A percentile compares a stretch with the other conserved stretches of the same genome.
phyloP scores from a whole-genome alignment of 2,329 filamentous ascomycete genomes.

The Chaetomiaceae sp. region DNA sequence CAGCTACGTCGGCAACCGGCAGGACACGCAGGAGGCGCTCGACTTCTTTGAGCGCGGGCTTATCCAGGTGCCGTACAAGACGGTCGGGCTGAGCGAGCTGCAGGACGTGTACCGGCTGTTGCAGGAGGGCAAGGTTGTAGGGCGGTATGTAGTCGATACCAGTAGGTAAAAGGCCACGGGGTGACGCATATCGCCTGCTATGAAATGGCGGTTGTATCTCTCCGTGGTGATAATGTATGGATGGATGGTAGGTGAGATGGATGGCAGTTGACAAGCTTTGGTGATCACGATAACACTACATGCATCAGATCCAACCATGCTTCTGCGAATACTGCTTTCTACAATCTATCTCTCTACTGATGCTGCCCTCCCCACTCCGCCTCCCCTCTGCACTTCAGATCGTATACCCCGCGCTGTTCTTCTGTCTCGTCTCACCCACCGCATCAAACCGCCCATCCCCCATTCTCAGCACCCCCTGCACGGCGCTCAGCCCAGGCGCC shows the following conservation, averaged over 20 bases:
- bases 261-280: not conserved
- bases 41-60: slow-evolving; percentile 82
- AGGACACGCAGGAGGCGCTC: slow-evolving; percentile 80
- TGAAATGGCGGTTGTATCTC: too few relatives aligned
- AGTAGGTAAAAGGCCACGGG: slow-evolving; percentile 35
- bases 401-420: slow-evolving; percentile 61
- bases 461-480: slow-evolving; percentile 63
- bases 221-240: too few relatives aligned
- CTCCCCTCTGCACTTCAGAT: slow-evolving; percentile 29
- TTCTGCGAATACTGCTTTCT: not conserved
- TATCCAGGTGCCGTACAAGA: slow-evolving; percentile 84
- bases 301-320: not conserved
- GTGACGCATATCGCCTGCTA: too few relatives aligned
- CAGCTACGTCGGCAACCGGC: slow-evolving; percentile 87
- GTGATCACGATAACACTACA: not conserved
- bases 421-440: slow-evolving; percentile 74
- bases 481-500: slow-evolving; percentile 58
- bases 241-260: not conserved
- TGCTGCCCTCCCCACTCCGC: not conserved
- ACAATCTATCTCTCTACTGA: not conserved
- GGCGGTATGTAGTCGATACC: slow-evolving; percentile 73
- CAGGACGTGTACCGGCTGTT: slow-evolving; percentile 73
- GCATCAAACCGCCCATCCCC: slow-evolving; percentile 67
- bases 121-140: slow-evolving; percentile 64
- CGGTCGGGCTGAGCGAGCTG: slow-evolving; percentile 72